phyloP scores from a whole-genome alignment of 1,139 yeast species.

The Candida sp. region DNA sequence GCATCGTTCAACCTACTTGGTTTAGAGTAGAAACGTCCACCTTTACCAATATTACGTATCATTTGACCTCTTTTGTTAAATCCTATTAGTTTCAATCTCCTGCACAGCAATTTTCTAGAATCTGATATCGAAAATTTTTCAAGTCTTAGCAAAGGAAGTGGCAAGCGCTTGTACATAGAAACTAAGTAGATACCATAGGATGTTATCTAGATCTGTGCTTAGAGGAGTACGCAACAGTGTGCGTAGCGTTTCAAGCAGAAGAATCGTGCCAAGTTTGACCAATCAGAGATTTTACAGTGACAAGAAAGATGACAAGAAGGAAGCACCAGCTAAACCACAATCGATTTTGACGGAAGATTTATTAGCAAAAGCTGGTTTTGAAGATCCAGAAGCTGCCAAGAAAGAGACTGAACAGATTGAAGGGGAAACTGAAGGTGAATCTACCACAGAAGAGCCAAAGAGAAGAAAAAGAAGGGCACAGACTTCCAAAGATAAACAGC shows the following conservation, averaged over 20 bases:
- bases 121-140: conserved; percentile 1
- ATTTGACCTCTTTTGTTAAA: not conserved
- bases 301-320: conserved; percentile 15
- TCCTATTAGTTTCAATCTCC: not conserved
- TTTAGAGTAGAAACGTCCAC: not conserved
- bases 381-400: conserved; percentile 21
- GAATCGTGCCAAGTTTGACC: not conserved
- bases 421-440: conserved; percentile 4
- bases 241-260: not conserved
- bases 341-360: conserved; percentile 79
- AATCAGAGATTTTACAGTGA: conserved; percentile 5
- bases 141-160: not conserved
- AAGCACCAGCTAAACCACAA: conserved; percentile 33
- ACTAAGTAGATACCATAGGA: not conserved
- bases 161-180: conserved; percentile 2
- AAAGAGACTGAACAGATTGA: conserved; percentile 12
- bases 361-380: conserved; percentile 82
- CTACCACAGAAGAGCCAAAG: conserved; percentile 10
- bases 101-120: not conserved
- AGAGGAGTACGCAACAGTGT: not conserved
- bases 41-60: not conserved
- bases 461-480: conserved; percentile 53
- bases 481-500: conserved; percentile 57
- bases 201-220: conserved; percentile 1
- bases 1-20: not conserved